Base-by-base conservation (phyloP, 1,139 yeast genomes). In the Kluyveromyces marxianus region DNA sequence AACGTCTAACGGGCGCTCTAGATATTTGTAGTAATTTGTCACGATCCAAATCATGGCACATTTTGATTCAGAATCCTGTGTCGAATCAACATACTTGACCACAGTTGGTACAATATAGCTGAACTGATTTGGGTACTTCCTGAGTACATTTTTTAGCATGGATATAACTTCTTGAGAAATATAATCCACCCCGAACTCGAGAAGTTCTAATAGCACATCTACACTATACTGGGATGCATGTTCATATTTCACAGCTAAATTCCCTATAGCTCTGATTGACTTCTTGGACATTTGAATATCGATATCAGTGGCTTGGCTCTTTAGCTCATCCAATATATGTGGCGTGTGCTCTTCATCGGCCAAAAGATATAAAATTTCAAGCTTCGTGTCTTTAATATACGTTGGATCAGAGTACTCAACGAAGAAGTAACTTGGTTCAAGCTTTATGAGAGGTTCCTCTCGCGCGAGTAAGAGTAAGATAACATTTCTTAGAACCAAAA, bases 251-350 rank as follows among this genome's bases (percentile, higher is more conserved):
- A 89, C 81, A 0, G 96, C 95, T 35, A 92, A 69, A 56, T 88
- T 86, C 2, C 97, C 97, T 54, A 92, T 81, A 0, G 96, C 96
- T 48, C 96, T 69, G 2, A 90, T 82, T 0, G 97, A 88, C 57
- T 88, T 87, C 46, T 95, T 70, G 1, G 94, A 87, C 81, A 87
- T 85, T 47, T 86, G 83, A 7, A 83, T 77, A 61, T 88, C 96
- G 31, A 87, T 83, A 55, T 87, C 95, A 0, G 90, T 77, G 3
- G 95, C 94, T 62, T 89, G 88, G 57, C 86, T 95, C 53, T 82
- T 85, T 39, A 90, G 67, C 59, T 90, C 97, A 27, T 79, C 69
- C 41, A 89, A 67, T 1, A 90, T 92, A 27, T 73, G 69, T 8
- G 69, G 70, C 40, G 84, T 73, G 53, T 85, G 88, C 2, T 62